Base-by-base conservation (phyloP, 805 yeast genomes). In the Pichia rugopelliculosa region DNA sequence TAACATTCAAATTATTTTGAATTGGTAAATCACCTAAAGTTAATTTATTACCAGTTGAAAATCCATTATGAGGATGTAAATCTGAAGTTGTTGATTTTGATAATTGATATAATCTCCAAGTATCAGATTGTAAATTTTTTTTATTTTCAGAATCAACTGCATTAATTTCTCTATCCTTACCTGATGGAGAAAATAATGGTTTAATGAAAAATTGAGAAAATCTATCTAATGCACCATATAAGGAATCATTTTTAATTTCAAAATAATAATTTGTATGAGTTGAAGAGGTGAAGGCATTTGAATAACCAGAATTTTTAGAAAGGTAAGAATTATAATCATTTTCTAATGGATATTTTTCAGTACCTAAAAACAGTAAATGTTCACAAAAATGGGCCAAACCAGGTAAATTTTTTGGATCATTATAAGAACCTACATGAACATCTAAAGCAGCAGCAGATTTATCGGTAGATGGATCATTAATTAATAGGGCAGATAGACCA, bases 71-170 rank as follows among this genome's bases (percentile, higher is more conserved):
- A 0, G 98, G 97, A 66, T 93, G 98, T 0, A 67, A 59, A 1
- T 79, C 77, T 62, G 84, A 87, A 17, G 93, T 73, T 34, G 82
- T 69, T 44, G 82, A 74, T 66, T 87, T 85, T 47, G 86, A 90
- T 45, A 91, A 71, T 67, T 91, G 98, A 59, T 83, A 82, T 42
- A 87, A 67, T 59, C 98, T 78, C 97, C 98, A 89, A 40, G 68
- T 61, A 65, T 91, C 99, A 61, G 76, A 84, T 65, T 91, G 98
- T 45, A 93, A 70, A 62, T 91, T 91, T 69, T 93, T 91, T 64
- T 89, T 91, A 70, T 91, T 88, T 68, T 91, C 99, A 36, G 96
- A 85, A 65, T 91, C 96, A 10, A 91, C 98, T 1, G 98, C 98
- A 53, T 81, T 79, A 57, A 91, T 85, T 66, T 91, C 99, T 47